Conservation (phyloP, 371 early-diverging fungal species). For the Zopfochytrium polystomum region DNA sequence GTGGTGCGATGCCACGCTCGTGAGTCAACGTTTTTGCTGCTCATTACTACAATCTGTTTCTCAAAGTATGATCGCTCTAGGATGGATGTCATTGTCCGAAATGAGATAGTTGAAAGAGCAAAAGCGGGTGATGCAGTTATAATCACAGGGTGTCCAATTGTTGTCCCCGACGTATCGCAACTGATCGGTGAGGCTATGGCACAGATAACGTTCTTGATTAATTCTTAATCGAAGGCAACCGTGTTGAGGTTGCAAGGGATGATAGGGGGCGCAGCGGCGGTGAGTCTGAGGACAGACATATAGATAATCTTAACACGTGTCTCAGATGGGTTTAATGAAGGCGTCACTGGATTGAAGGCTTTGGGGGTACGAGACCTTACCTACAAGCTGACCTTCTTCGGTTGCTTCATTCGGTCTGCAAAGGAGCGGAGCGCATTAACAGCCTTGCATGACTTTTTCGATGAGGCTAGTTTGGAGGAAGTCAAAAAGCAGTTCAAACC, state of each 20-base stretch:
- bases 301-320: background rate
- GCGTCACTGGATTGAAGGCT: slow-evolving; percentile 82
- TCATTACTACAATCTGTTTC: background rate
- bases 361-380: slow-evolving; percentile 90
- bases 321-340: slow-evolving; percentile 68
- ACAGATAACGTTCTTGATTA: background rate
- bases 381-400: slow-evolving; percentile 87
- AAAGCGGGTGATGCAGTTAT: slow-evolving; percentile 96
- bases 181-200: slow-evolving; percentile 45
- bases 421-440: slow-evolving; percentile 47
- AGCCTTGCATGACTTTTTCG: slow-evolving; percentile 50
- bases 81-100: slow-evolving; percentile 95
- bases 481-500: slow-evolving; percentile 48
- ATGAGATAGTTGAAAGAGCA: slow-evolving; percentile 92
- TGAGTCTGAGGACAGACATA: no score
- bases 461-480: slow-evolving; percentile 54
- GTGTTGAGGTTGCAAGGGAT: slow-evolving; percentile 64
- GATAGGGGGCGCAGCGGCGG: slow-evolving; percentile 46
- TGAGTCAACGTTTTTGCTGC: no score
- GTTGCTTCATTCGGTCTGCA: slow-evolving; percentile 72
- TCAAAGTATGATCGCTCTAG: slow-evolving; percentile 34
- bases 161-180: slow-evolving; percentile 91
- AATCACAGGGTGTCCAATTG: slow-evolving; percentile 93
- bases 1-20: slow-evolving; percentile 97
- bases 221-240: slow-evolving; percentile 33